These are phyloP conservation scores for Penicillium canariense DNA, from an alignment of 495 filamentous ascomycete genomes.

Conservation along the genomic window DNA sequence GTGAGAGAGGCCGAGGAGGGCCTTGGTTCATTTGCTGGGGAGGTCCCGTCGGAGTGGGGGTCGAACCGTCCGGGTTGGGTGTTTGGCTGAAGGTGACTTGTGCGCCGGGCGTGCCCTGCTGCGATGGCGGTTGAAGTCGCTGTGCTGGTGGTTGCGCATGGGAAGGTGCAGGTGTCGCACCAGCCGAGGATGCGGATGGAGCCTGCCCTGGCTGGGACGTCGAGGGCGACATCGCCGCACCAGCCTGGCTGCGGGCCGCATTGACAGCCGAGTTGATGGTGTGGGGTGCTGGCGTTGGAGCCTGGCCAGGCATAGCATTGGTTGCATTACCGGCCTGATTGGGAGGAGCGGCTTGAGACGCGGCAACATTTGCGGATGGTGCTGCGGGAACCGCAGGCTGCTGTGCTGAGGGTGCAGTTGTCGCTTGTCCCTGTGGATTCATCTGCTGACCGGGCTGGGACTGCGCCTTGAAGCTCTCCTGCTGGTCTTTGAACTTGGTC, in stretches of 20 bases:
- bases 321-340: slow-evolving; percentile 24
- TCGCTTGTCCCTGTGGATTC: slow-evolving; percentile 23
- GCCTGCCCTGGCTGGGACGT: slow-evolving; percentile 38
- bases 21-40: slow-evolving; percentile 47
- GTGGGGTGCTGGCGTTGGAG: slow-evolving; percentile 47
- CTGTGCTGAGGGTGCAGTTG: slow-evolving; percentile 10
- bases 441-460: slow-evolving; percentile 39
- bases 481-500: slow-evolving; percentile 48
- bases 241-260: slow-evolving; percentile 48
- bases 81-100: slow-evolving; percentile 39
- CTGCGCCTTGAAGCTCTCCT: slow-evolving; percentile 45
- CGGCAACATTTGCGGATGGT: slow-evolving; percentile 13
- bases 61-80: slow-evolving; percentile 33
- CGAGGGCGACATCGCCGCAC: slow-evolving; percentile 40
- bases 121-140: slow-evolving; percentile 40
- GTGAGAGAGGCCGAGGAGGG: slow-evolving; percentile 57
- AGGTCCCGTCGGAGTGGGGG: slow-evolving; percentile 39
- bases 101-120: slow-evolving; percentile 41
- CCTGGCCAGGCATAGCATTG: slow-evolving; percentile 34
- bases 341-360: slow-evolving; percentile 21
- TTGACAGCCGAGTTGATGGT: slow-evolving; percentile 54
- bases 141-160: slow-evolving; percentile 47
- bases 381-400: slow-evolving; percentile 16
- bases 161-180: slow-evolving; percentile 37
- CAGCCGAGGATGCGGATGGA: slow-evolving; percentile 41